Conservation (phyloP, 495 filamentous ascomycete species). For the Tuber melanosporum region DNA sequence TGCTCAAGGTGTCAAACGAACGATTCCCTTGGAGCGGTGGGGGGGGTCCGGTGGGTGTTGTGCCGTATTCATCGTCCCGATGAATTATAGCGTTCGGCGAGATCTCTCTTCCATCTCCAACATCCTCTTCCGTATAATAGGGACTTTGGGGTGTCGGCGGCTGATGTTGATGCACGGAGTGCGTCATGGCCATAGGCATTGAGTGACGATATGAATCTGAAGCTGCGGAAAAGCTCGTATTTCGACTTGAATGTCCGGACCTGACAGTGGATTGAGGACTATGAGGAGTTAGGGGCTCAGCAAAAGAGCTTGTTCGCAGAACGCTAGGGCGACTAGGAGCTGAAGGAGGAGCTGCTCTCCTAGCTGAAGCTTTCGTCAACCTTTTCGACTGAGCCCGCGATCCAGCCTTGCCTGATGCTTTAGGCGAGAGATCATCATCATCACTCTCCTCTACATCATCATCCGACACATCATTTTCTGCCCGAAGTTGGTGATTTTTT, state of each 20-base stretch:
- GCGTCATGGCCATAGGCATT: constrained; percentile 29
- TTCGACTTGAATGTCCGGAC: constrained; percentile 35
- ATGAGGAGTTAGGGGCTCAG: constrained; percentile 40
- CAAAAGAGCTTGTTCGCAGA: constrained; percentile 31
- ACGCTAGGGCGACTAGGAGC: constrained; percentile 25
- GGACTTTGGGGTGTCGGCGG: constrained; percentile 42
- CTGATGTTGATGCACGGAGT: constrained; percentile 35
- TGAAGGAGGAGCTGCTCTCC: constrained; percentile 26
- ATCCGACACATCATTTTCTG: constrained; percentile 51
- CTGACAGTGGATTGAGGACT: constrained; percentile 36
- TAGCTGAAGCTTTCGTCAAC: constrained; percentile 18
- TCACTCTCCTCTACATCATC: constrained; percentile 52
- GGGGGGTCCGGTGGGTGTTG: constrained; percentile 45
- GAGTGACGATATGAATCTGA: constrained; percentile 33
- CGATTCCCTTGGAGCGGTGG: constrained; percentile 46
- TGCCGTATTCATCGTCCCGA: constrained; percentile 50
- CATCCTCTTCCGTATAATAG: constrained; percentile 38
- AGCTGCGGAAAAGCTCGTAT: constrained; percentile 38
- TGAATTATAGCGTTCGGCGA: constrained; percentile 46
- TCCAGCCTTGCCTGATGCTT: constrained; percentile 44
- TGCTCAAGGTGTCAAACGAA: constrained; percentile 48
- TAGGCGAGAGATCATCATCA: constrained; percentile 52
- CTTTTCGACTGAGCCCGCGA: constrained; percentile 30
- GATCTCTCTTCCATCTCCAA: constrained; percentile 32
- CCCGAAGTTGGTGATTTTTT: constrained; percentile 56